phyloP scores from a whole-genome alignment of 331 rosid genomes.

The Dryas integrifolia region DNA sequence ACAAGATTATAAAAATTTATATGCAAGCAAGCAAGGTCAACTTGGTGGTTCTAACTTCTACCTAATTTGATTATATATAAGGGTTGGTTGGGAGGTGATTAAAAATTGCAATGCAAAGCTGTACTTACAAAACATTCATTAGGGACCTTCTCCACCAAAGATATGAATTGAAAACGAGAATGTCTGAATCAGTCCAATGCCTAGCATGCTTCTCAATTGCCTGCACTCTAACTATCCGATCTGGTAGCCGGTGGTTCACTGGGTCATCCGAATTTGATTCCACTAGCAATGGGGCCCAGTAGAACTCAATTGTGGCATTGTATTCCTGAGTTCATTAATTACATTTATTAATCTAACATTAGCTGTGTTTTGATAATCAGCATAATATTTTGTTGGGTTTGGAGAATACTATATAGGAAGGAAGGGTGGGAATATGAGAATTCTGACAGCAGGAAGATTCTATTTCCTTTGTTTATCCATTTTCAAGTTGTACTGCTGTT shows the following conservation, averaged over 20 bases:
- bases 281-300: constrained; percentile 81
- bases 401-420: background rate
- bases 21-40: constrained; percentile 11
- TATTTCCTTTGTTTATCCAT: background rate
- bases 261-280: constrained; percentile 86
- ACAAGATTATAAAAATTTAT: background rate
- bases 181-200: constrained; percentile 67
- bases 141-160: constrained; percentile 81
- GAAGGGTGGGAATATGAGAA: background rate
- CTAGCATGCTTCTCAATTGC: constrained; percentile 71
- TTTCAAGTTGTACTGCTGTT: background rate
- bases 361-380: background rate
- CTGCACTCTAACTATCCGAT: constrained; percentile 57
- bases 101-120: too few species aligned
- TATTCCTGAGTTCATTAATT: constrained; percentile 48
- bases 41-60: constrained; percentile 3
- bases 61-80: background rate
- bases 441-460: constrained; percentile 6
- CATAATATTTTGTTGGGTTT: background rate
- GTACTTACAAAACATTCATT: constrained; percentile 35
- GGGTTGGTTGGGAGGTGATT: background rate
- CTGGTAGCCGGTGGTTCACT: constrained; percentile 56
- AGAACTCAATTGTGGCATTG: constrained; percentile 68
- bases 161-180: constrained; percentile 62
- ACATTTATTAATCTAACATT: background rate